These are phyloP conservation scores for Ramaria rubella DNA, from an alignment of 768 basidiomycete genomes.

Conservation along the genomic window DNA sequence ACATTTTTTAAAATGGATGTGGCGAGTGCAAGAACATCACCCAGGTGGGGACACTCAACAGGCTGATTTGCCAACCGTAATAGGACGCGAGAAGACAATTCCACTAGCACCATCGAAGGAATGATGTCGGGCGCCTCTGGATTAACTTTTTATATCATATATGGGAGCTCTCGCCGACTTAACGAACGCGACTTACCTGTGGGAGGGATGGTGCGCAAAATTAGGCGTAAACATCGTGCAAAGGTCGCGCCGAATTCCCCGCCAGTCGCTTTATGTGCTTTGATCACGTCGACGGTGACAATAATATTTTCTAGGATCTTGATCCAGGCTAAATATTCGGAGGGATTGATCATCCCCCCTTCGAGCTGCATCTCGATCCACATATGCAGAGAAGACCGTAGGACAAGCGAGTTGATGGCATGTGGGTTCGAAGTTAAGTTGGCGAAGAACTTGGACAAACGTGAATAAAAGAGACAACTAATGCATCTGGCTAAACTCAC, in stretches of 20 bases:
- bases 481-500: slow-evolving; percentile 31
- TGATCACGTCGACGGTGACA: slow-evolving; percentile 10
- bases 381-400: slow-evolving; percentile 62
- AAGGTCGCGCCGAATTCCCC: slow-evolving; percentile 25
- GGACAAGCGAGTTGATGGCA: slow-evolving; percentile 63
- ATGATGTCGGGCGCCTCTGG: background rate
- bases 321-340: slow-evolving; percentile 20
- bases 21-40: background rate
- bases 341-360: slow-evolving; percentile 11
- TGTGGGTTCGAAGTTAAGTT: slow-evolving; percentile 65
- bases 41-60: background rate
- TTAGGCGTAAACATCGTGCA: slow-evolving; percentile 51
- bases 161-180: slow-evolving; percentile 44
- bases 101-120: slow-evolving; percentile 1
- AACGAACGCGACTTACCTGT: background rate
- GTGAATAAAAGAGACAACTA: background rate
- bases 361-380: slow-evolving; percentile 80
- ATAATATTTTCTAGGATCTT: slow-evolving; percentile 30
- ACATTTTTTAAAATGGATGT: background rate
- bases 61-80: slow-evolving; percentile 12
- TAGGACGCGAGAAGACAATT: slow-evolving; percentile 13
- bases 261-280: slow-evolving; percentile 9
- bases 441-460: slow-evolving; percentile 55
- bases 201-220: background rate
- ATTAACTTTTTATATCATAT: background rate